Conservation (phyloP, 1,284 basidiomycete genomes). For the Lentinula novae-zelandiae region DNA sequence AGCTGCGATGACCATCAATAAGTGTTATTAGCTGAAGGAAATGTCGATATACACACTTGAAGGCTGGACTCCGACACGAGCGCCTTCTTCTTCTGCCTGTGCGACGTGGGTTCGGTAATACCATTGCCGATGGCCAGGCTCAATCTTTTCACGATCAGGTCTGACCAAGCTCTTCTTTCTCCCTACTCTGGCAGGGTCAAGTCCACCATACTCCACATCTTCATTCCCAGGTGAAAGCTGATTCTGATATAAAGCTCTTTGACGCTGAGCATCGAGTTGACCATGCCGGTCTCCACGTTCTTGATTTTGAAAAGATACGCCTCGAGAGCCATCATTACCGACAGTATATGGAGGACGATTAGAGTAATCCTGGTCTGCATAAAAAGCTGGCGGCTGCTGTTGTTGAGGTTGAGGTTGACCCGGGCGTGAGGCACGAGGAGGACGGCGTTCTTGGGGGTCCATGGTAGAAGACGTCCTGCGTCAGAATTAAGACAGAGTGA, state of each 20-base stretch:
- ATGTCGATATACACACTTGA: constrained; percentile 31
- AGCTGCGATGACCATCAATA: constrained; percentile 33
- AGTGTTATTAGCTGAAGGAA: neutral
- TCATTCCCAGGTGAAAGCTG: constrained; percentile 38
- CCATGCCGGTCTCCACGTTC: constrained; percentile 65
- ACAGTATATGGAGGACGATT: constrained; percentile 22
- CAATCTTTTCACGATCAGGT: constrained; percentile 96
- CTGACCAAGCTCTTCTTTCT: constrained; percentile 94
- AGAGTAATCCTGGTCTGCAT: constrained; percentile 24
- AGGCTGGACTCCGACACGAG: constrained; percentile 67
- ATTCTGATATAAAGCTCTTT: constrained; percentile 48
- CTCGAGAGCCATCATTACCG: constrained; percentile 24
- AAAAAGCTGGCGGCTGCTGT: constrained; percentile 25
- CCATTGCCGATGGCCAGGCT: constrained; percentile 92
- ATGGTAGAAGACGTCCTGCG: constrained; percentile 10
- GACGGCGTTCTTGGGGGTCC: constrained; percentile 12
- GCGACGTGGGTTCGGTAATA: constrained; percentile 92
- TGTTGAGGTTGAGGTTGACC: constrained; percentile 2
- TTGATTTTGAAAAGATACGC: constrained; percentile 62
- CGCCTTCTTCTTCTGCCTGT: constrained; percentile 69
- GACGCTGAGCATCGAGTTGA: constrained; percentile 49
- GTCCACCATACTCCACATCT: constrained; percentile 47
- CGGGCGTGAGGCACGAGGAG: constrained; percentile 15
- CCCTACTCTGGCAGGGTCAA: constrained; percentile 39
- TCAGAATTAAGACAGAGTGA: neutral